Evolutionary conservation across 768 basidiomycete genomes (phyloP), one percentile per base, ranked within the genome.

Genomic region (Naganishia antarctica): DNA sequence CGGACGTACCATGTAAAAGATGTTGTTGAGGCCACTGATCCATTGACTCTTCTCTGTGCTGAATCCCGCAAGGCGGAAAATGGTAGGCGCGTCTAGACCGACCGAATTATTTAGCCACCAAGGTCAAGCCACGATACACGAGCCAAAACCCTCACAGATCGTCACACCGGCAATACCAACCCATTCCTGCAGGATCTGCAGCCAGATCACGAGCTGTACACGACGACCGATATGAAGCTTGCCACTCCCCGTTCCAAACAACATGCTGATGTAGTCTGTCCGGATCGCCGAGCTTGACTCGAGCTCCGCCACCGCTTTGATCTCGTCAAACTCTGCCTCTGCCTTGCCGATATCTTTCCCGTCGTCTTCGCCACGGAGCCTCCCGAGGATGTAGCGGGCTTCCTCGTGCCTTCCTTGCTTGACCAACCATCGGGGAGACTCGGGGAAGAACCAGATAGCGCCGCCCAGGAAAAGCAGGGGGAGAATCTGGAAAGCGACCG

Each of bases 361-460:
- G 32, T 34, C 45, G 26, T 34, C 25, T 32, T 69, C 66, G 3
- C 57, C 58, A 21, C 64, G 46, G 13, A 70, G 28, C 7, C 32
- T 15, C 21, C 53, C 67, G 16, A 70, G 60, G 32, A 70, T 60
- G 9, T 68, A 47, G 4, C 63, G 60, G 9, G 61, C 65, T 44
- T 69, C 66, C 16, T 66, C 65, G 12, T 60, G 23, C 18, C 66
- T 43, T 15, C 70, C 71, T 23, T 62, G 44, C n/a, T 67, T 66
- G 15, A 69, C 65, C 40, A 74, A 68, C 71, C 71, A 74, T 46
- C 73, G 70, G 13, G 73, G 73, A 11, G 68, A 70, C 51, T 74
- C 71, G n/a, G 70, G 70, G 47, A 69, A 62, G 53, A 70, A 65
- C n/a, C 40, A 64, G 21, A 64, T 50, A 18, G 43, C 23, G 40